These are phyloP conservation scores for Mucor plumbeus DNA, from an alignment of 371 early-diverging fungal species.

Conservation along the genomic window DNA sequence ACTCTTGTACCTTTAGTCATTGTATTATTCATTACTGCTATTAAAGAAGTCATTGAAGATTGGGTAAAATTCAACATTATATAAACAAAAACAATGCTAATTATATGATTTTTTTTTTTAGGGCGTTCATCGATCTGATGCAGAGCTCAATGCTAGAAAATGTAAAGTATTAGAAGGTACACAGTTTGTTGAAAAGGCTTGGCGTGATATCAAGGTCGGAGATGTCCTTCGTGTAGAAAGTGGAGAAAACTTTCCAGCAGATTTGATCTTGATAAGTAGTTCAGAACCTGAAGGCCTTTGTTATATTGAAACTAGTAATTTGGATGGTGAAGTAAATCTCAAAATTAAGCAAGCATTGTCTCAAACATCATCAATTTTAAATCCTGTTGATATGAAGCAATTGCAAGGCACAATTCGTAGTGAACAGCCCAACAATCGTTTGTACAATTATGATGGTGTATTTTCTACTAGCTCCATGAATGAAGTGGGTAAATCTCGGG, in stretches of 20 bases:
- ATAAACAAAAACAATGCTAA: neutral
- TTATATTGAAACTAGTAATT: constrained; percentile 95
- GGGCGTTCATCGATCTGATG: constrained; percentile 84
- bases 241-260: constrained; percentile 92
- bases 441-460: constrained; percentile 88
- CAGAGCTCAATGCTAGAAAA: constrained; percentile 75
- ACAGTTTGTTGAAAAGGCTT: constrained; percentile 70
- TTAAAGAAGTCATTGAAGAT: constrained; percentile 98
- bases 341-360: constrained; percentile 88
- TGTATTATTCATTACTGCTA: constrained; percentile 91
- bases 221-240: constrained; percentile 90
- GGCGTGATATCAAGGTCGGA: constrained; percentile 88
- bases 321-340: constrained; percentile 96
- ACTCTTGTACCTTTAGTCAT: constrained; percentile 92
- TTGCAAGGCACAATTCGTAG: constrained; percentile 71
- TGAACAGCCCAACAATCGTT: constrained; percentile 87
- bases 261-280: constrained; percentile 85
- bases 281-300: constrained; percentile 87
- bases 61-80: constrained; percentile 51
- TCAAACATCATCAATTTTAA: constrained; percentile 71
- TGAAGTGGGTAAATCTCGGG: constrained; percentile 60
- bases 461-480: constrained; percentile 54
- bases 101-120: constrained; percentile 22
- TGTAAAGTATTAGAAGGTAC: constrained; percentile 69
- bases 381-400: constrained; percentile 62